phyloP scores from a whole-genome alignment of 1,284 basidiomycete species.

The Ceratobasidium sp. region DNA sequence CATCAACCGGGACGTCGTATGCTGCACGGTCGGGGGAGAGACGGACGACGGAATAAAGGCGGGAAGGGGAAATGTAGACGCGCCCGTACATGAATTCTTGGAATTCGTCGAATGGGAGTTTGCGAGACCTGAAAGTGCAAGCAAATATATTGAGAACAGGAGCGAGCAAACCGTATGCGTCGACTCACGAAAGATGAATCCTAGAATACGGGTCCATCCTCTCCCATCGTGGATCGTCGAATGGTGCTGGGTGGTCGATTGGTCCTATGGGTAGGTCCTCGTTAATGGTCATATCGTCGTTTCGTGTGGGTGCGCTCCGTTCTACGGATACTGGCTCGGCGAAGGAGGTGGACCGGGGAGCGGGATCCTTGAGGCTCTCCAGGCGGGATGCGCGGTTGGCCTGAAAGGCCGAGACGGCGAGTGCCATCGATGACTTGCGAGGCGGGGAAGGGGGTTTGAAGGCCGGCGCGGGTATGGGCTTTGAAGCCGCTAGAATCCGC shows the following conservation, averaged over 20 bases:
- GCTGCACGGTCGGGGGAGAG: slow-evolving; percentile 82
- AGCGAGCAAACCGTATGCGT: no score
- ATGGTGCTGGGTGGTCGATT: slow-evolving; percentile 72
- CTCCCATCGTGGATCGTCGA: slow-evolving; percentile 80
- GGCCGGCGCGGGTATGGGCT: slow-evolving; percentile 38
- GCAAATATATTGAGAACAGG: no score
- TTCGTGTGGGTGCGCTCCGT: slow-evolving; percentile 59
- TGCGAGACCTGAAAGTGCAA: slow-evolving; percentile 71
- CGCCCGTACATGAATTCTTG: slow-evolving; percentile 87
- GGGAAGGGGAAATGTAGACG: slow-evolving; percentile 88
- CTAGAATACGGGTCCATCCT: slow-evolving; percentile 88
- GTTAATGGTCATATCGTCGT: slow-evolving; percentile 79
- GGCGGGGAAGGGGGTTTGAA: slow-evolving; percentile 37
- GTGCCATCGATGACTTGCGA: slow-evolving; percentile 32
- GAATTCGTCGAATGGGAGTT: slow-evolving; percentile 79
- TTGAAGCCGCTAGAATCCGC: background rate
- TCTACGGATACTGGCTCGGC: slow-evolving; percentile 50
- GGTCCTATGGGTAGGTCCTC: slow-evolving; percentile 84
- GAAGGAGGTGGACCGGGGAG: slow-evolving; percentile 50
- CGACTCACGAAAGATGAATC: slow-evolving; percentile 85
- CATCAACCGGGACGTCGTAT: slow-evolving; percentile 90
- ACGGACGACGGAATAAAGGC: slow-evolving; percentile 87
- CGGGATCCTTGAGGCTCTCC: slow-evolving; percentile 30
- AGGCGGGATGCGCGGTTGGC: slow-evolving; percentile 26
- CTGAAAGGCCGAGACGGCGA: slow-evolving; percentile 33